A percentile compares a stretch with the other conserved stretches of the same genome.
These are phyloP conservation scores for Thalia dealbata DNA, from an alignment of 176 grass and related monocot species.

Conservation along the genomic window DNA sequence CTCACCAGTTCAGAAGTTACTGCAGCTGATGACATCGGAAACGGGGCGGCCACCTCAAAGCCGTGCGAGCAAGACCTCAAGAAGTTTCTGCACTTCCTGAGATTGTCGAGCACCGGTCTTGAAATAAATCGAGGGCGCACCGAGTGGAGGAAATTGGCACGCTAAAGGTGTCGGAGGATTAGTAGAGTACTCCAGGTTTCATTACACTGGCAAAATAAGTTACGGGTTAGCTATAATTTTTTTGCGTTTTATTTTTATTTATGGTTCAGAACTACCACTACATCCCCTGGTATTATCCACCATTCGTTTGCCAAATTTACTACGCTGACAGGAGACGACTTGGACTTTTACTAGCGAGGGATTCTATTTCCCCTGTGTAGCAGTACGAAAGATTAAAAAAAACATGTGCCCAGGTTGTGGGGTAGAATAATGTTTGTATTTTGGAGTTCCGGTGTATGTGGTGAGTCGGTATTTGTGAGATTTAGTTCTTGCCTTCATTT, in stretches of 20 bases:
- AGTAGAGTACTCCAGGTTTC: not conserved
- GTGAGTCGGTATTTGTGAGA: too few relatives aligned
- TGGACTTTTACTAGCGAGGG: not conserved
- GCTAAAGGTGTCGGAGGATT: conserved; percentile 20
- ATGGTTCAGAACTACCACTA: not conserved
- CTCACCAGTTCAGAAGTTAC: conserved; percentile 62
- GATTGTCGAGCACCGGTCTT: conserved; percentile 46
- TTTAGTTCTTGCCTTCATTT: too few relatives aligned
- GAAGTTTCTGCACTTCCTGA: conserved; percentile 75
- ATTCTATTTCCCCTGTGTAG: not conserved
- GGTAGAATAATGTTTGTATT: too few relatives aligned
- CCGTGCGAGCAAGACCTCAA: conserved; percentile 28
- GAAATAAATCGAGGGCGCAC: conserved; percentile 93
- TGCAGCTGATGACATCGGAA: conserved; percentile 29
- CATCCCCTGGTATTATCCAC: too few relatives aligned
- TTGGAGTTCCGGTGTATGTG: too few relatives aligned
- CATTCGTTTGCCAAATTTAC: not conserved
- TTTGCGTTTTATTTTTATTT: not conserved
- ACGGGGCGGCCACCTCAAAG: conserved; percentile 35
- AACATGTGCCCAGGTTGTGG: too few relatives aligned
- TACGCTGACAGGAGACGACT: not conserved
- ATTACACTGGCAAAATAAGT: not conserved
- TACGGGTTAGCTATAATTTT: too few relatives aligned
- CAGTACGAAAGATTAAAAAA: not conserved
- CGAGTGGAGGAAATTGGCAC: conserved; percentile 72